Percentiles rank a stretch among this genome's conserved stretches.
phyloP scores from a whole-genome alignment of 2,329 filamentous ascomycete species.

The Curvularia hawaiiensis region DNA sequence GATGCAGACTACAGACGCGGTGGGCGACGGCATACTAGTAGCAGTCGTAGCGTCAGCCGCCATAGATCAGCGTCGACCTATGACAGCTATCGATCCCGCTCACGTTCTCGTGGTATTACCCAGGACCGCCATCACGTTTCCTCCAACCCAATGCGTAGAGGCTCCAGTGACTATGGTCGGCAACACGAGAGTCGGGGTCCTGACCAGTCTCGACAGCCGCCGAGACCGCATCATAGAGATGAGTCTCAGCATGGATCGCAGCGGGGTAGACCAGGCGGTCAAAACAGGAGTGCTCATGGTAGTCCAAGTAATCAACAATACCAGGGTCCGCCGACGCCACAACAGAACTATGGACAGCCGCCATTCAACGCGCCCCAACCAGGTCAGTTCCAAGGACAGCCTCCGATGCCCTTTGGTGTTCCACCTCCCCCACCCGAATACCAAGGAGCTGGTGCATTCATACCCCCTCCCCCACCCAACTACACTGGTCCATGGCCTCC shows the following conservation, averaged over 20 bases:
- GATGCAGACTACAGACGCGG: slow-evolving; percentile 20
- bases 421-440: slow-evolving; percentile 29
- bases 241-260: slow-evolving; percentile 17
- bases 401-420: slow-evolving; percentile 20
- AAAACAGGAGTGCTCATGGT: slow-evolving; percentile 9
- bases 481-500: slow-evolving; percentile 31
- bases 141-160: slow-evolving; percentile 13
- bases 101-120: slow-evolving; percentile 19
- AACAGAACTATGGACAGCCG: slow-evolving; percentile 14
- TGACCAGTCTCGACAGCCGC: slow-evolving; percentile 16
- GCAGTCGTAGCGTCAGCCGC: slow-evolving; percentile 23
- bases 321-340: slow-evolving; percentile 8
- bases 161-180: slow-evolving; percentile 14
- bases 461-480: slow-evolving; percentile 33
- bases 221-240: slow-evolving; percentile 13
- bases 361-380: slow-evolving; percentile 25
- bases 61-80: slow-evolving; percentile 24
- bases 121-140: slow-evolving; percentile 20
- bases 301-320: slow-evolving; percentile 15
- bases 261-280: slow-evolving; percentile 12
- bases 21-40: slow-evolving; percentile 16
- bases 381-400: slow-evolving; percentile 27
- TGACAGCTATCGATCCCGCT: slow-evolving; percentile 19
- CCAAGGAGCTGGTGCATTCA: slow-evolving; percentile 21
- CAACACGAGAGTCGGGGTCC: slow-evolving; percentile 15